phyloP scores from a whole-genome alignment of 164 flowering plant genomes.

The Dillenia turbinata region DNA sequence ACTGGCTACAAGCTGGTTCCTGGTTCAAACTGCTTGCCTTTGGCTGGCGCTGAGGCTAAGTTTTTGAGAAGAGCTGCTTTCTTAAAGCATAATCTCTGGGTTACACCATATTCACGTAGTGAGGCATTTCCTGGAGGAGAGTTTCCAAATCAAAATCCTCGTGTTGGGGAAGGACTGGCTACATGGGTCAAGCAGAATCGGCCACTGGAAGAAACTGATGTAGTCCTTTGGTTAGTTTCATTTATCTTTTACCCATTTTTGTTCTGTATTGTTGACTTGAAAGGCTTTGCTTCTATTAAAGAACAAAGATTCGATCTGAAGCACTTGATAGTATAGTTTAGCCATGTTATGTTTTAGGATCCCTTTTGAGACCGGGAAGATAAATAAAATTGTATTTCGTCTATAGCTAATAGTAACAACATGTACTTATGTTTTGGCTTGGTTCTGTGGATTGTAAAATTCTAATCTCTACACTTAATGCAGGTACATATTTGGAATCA shows the following conservation, averaged over 20 bases:
- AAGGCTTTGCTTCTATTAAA: no score
- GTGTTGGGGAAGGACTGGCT: conserved; percentile 72
- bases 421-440: no score
- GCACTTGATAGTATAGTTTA: no score
- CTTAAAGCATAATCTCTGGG: conserved; percentile 91
- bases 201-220: conserved; percentile 67
- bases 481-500: conserved; percentile 62
- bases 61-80: conserved; percentile 82
- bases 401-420: no score
- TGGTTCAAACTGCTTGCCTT: conserved; percentile 81
- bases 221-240: conserved; percentile 76
- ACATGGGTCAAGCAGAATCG: conserved; percentile 80
- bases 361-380: no score
- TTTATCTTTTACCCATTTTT: neutral
- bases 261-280: neutral
- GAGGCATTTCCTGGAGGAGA: conserved; percentile 90
- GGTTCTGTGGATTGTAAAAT: no score
- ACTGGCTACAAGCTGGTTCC: conserved; percentile 85
- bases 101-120: conserved; percentile 58
- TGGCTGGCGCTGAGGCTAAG: conserved; percentile 81
- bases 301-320: no score
- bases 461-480: neutral
- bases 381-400: no score
- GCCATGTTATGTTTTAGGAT: no score
- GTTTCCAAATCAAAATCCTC: conserved; percentile 94